phyloP scores from a whole-genome alignment of 805 yeast species.

The Starmerella sirachaensis region DNA sequence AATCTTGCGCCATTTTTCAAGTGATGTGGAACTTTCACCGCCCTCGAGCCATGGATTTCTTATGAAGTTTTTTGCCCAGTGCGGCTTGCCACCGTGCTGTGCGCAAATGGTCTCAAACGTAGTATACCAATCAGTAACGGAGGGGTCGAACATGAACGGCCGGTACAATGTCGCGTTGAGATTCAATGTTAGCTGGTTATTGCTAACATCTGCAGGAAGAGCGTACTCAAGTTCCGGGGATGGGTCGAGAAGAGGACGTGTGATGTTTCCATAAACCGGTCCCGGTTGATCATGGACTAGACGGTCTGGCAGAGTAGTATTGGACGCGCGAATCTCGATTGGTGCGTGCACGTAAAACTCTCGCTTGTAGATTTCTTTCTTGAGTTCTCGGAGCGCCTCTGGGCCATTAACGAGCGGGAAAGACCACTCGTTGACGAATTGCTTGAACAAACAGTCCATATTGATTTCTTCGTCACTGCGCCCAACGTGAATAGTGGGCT shows the following conservation, averaged over 20 bases:
- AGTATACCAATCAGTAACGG: slow-evolving; percentile 63
- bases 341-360: slow-evolving; percentile 89
- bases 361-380: slow-evolving; percentile 43
- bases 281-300: slow-evolving; percentile 32
- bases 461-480: slow-evolving; percentile 76
- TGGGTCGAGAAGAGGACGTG: slow-evolving; percentile 70
- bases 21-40: slow-evolving; percentile 53
- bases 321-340: slow-evolving; percentile 85
- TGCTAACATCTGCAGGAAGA: slow-evolving; percentile 41
- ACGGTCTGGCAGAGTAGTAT: slow-evolving; percentile 37
- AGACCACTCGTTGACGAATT: slow-evolving; percentile 96
- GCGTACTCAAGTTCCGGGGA: slow-evolving; percentile 55
- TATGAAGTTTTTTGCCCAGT: slow-evolving; percentile 94
- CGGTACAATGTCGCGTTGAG: slow-evolving; percentile 92
- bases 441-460: slow-evolving; percentile 92
- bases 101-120: slow-evolving; percentile 69
- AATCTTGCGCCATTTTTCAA: slow-evolving; percentile 46
- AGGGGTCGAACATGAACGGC: slow-evolving; percentile 71
- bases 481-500: slow-evolving; percentile 49
- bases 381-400: slow-evolving; percentile 40
- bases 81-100: slow-evolving; percentile 84
- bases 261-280: slow-evolving; percentile 70
- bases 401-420: slow-evolving; percentile 73
- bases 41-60: slow-evolving; percentile 36
- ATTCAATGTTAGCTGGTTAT: slow-evolving; percentile 70